A percentile compares a stretch with the other conserved stretches of the same genome.
Conservation (phyloP, 116 monocot genomes). For the Iris pallida region DNA sequence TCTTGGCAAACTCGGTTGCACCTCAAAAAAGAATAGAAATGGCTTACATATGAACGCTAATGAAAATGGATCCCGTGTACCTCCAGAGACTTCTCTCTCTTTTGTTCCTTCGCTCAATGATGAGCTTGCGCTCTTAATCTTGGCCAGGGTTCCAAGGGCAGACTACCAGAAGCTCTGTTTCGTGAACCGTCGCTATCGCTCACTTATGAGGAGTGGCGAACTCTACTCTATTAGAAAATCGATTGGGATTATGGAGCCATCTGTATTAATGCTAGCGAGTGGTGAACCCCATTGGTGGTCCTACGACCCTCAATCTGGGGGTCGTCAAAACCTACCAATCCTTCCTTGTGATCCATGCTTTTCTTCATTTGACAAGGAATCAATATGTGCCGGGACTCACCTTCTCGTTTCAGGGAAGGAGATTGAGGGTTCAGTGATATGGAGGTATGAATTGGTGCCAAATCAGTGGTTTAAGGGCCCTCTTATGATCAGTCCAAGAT, state of each 20-base stretch:
- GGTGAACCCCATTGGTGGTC: slow-evolving; percentile 32
- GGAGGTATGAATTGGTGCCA: slow-evolving; percentile 27
- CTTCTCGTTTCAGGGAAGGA: slow-evolving; percentile 44
- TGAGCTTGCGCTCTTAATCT: slow-evolving; percentile 28
- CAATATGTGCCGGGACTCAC: slow-evolving; percentile 34
- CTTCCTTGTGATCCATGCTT: slow-evolving; percentile 37
- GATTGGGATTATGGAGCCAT: slow-evolving; percentile 19
- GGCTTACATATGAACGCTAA: neutral
- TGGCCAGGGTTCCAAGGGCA: slow-evolving; percentile 29
- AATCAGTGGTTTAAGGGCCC: slow-evolving; percentile 38
- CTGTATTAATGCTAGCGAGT: slow-evolving; percentile 25
- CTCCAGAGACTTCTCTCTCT: slow-evolving; percentile 12
- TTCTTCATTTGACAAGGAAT: slow-evolving; percentile 32
- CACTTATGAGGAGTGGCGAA: slow-evolving; percentile 24
- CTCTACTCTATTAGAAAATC: slow-evolving; percentile 29
- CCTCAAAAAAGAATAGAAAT: neutral
- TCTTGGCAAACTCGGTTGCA: neutral
- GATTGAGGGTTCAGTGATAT: slow-evolving; percentile 21
- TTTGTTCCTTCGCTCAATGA: slow-evolving; percentile 27
- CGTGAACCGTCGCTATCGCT: slow-evolving; percentile 20
- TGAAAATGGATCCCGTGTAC: neutral
- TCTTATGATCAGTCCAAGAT: slow-evolving; percentile 25
- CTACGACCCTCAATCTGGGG: slow-evolving; percentile 17
- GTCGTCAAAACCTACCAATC: slow-evolving; percentile 24
- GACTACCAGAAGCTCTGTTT: slow-evolving; percentile 20